phyloP scores from a whole-genome alignment of 495 filamentous ascomycete species.

The Extremus antarcticus region DNA sequence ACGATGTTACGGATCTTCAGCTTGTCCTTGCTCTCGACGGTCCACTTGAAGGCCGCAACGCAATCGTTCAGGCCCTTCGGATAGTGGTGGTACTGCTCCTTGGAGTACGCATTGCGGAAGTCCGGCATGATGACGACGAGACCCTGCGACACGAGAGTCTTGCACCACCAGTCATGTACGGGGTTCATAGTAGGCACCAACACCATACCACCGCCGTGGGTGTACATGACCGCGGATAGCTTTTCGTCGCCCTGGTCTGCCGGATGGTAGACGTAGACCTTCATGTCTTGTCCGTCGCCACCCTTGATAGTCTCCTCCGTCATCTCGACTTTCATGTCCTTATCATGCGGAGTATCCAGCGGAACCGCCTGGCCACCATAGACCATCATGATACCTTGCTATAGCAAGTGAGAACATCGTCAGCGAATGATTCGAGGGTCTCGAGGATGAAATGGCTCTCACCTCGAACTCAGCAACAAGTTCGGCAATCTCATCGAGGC shows the following conservation, averaged over 20 bases:
- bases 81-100: constrained; percentile 13
- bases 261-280: constrained; percentile 8
- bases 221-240: constrained; percentile 9
- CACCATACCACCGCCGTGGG: constrained; percentile 20
- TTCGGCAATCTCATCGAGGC: not conserved
- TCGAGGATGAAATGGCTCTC: too few relatives aligned
- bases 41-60: constrained; percentile 8
- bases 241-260: not conserved
- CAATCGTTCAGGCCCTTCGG: constrained; percentile 20
- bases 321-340: constrained; percentile 7
- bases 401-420: not conserved
- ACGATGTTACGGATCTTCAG: constrained; percentile 17
- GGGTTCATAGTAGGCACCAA: constrained; percentile 10
- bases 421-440: not conserved
- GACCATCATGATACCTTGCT: not conserved
- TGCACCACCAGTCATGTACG: constrained; percentile 9
- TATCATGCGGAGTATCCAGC: constrained; percentile 5
- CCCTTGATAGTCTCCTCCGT: constrained; percentile 8
- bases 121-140: constrained; percentile 14
- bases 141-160: constrained; percentile 9
- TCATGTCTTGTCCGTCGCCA: constrained; percentile 14
- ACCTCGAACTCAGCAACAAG: not conserved
- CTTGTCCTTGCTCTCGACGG: constrained; percentile 7
- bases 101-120: constrained; percentile 19
- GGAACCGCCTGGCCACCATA: not conserved